Conservation (phyloP, 257 asterid species). For the Jacaranda mimosifolia region DNA sequence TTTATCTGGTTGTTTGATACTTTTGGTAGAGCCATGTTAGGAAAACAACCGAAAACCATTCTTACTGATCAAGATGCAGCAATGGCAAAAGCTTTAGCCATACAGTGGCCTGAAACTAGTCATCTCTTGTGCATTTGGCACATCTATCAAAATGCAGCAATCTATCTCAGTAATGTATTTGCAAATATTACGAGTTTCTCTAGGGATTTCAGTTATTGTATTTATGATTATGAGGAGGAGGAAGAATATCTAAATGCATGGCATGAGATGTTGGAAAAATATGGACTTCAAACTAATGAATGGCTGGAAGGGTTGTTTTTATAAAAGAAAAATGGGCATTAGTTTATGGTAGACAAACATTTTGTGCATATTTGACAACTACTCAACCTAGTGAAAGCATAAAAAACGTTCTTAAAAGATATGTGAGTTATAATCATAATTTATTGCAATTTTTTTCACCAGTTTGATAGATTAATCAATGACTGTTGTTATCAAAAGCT, state of each 20-base stretch:
- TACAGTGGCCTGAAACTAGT: neutral
- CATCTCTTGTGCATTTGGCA: neutral
- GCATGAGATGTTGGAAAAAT: too few relatives aligned
- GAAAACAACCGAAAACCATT: too few relatives aligned
- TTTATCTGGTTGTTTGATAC: too few relatives aligned
- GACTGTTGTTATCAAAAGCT: neutral
- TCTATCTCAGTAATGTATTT: neutral
- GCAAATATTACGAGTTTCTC: neutral
- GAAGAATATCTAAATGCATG: neutral
- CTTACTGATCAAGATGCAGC: neutral
- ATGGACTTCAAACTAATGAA: too few relatives aligned
- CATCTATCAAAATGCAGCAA: neutral
- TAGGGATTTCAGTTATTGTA: neutral
- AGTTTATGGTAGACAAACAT: too few relatives aligned
- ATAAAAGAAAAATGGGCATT: too few relatives aligned
- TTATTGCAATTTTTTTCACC: neutral
- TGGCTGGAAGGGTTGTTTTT: too few relatives aligned
- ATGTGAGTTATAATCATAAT: neutral
- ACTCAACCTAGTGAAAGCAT: conserved; percentile 1
- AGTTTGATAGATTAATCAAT: neutral
- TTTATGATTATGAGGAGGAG: neutral
- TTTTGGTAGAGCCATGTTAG: too few relatives aligned
- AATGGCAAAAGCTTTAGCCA: conserved; percentile 10
- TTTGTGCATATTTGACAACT: neutral
- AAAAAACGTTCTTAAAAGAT: neutral